These are phyloP conservation scores for Alloascoidea africana DNA, from an alignment of 805 yeast genomes.

Conservation along the genomic window DNA sequence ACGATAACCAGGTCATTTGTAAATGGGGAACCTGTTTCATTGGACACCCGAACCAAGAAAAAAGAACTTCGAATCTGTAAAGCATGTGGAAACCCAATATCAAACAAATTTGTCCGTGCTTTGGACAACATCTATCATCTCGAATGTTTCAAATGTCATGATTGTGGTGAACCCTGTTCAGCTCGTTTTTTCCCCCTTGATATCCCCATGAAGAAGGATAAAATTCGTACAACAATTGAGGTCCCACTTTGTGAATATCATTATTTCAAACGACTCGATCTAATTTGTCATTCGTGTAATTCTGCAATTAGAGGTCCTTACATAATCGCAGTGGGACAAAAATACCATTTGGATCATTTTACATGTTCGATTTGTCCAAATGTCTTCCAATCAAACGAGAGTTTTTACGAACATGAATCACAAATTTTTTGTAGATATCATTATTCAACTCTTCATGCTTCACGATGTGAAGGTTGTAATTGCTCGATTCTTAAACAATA, in stretches of 20 bases:
- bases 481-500: constrained; percentile 88
- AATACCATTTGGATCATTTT: constrained; percentile 92
- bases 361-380: constrained; percentile 77
- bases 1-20: too few species aligned
- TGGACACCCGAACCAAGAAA: too few species aligned
- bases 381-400: constrained; percentile 82
- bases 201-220: constrained; percentile 3
- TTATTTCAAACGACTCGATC: constrained; percentile 71
- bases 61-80: too few species aligned
- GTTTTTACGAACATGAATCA: constrained; percentile 77
- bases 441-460: constrained; percentile 74
- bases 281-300: constrained; percentile 75
- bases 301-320: constrained; percentile 83
- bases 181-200: constrained; percentile 82
- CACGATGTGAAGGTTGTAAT: constrained; percentile 86
- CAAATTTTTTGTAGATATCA: constrained; percentile 84
- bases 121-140: constrained; percentile 68
- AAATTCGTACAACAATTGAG: constrained; percentile 20
- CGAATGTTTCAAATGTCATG: constrained; percentile 78
- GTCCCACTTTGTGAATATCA: constrained; percentile 82
- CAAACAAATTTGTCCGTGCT: constrained; percentile 79
- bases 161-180: constrained; percentile 70
- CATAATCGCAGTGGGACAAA: constrained; percentile 82
- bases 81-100: constrained; percentile 33
- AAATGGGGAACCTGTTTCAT: too few species aligned